Evolutionary conservation across 495 filamentous ascomycete genomes (phyloP), one percentile per base, ranked within the genome.

Genomic region (Astrocystis sublimbata): DNA sequence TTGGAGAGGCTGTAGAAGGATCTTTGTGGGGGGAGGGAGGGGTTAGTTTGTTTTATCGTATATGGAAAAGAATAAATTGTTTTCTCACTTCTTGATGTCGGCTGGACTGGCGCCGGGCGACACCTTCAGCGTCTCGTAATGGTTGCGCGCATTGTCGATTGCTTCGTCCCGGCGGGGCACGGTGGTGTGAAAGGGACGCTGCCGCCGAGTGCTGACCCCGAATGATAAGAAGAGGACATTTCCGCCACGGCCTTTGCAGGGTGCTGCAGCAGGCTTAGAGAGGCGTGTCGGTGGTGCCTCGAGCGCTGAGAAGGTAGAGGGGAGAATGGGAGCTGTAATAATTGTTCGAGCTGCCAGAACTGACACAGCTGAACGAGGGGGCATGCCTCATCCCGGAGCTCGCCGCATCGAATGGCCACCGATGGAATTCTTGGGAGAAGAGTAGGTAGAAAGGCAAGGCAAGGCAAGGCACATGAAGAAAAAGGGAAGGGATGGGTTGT

Each of bases 1-100:
- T 97, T 94, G 75, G 92, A 96, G 72, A 98, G 89, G 65, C 79
- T 68, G 83, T 96, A 97, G 85, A 96, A 98, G 81, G 92, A 87
- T 61, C 36, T 73, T 56, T 12, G 40, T 6, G 46, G 40, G 41
- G 17, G 12, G 30, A 58, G 70, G 30, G 71, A 31, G 21, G 50
- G 57, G 52, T 49, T 51, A 26, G 31, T 36, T 50, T 30, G 36
- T 15, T 30, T 36, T 50, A 12, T 15, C 15, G 33, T 1, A 26
- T 12, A n/a, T 38, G 5, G 26, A 10, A 35, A 35, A 36, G 21
- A 21, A 54, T 46, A 15, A 45, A 43, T 59, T 21, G 38, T 4
- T 45, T 51, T 33, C 68, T 21, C 74, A 92, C 91, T 89, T 93
- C 73, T 97, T 98, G 51, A 98, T 93, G 43, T 96, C 91, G 2